phyloP scores from a whole-genome alignment of 2,329 filamentous ascomycete species.

The Fusarium agapanthi region DNA sequence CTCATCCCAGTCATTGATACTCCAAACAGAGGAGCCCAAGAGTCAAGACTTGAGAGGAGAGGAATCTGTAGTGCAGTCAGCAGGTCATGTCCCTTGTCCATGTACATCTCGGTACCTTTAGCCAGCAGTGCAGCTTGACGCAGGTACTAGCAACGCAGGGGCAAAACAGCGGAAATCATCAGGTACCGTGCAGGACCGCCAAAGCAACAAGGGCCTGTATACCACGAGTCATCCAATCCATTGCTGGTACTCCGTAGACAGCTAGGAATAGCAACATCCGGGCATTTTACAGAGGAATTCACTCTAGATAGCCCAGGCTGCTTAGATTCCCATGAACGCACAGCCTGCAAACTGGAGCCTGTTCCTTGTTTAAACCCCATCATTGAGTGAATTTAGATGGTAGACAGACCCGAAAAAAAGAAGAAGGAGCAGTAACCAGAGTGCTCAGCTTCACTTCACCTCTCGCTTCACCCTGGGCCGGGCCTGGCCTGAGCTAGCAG shows the following conservation, averaged over 20 bases:
- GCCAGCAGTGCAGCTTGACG: slow-evolving; percentile 14
- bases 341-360: slow-evolving; percentile 30
- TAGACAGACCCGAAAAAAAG: slow-evolving; percentile 1
- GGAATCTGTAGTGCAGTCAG: slow-evolving; percentile 25
- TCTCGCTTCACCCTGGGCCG: slow-evolving; percentile 5
- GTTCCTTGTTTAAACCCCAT: slow-evolving; percentile 17
- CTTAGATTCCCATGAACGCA: slow-evolving; percentile 27
- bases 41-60: neutral
- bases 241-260: neutral
- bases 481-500: slow-evolving; percentile 8
- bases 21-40: neutral
- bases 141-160: slow-evolving; percentile 30
- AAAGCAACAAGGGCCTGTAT: slow-evolving; percentile 5
- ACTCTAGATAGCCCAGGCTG: slow-evolving; percentile 18
- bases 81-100: slow-evolving; percentile 10
- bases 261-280: slow-evolving; percentile 21
- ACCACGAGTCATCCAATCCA: neutral
- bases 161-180: slow-evolving; percentile 35
- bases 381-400: slow-evolving; percentile 1
- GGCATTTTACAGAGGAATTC: neutral
- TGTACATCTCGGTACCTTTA: slow-evolving; percentile 8
- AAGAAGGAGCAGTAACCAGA: slow-evolving; percentile 6
- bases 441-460: slow-evolving; percentile 29
- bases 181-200: slow-evolving; percentile 33
- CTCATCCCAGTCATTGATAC: slow-evolving; percentile 24